Base-by-base conservation (phyloP, 192 early-diverging fungal genomes). In the Kappamyces sp. region DNA sequence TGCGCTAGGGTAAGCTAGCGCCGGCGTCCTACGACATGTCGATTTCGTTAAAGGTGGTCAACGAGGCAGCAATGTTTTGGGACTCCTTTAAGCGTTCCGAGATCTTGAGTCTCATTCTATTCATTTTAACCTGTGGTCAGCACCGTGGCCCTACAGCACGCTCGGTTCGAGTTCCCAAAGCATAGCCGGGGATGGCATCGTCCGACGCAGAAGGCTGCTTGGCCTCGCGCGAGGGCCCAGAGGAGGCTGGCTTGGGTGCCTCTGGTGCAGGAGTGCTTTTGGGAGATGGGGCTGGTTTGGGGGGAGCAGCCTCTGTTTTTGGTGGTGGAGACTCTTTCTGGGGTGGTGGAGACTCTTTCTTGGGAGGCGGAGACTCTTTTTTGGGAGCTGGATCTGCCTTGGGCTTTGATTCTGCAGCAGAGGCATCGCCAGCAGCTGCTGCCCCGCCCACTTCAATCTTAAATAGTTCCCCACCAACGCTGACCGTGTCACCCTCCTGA, bases 11-110 rank as follows among this genome's bases (percentile, higher is more conserved):
- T 15, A 43, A 49, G 15, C 9, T 14, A 32, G 15, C 0, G 22
- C n/a, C 39, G 2, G 30, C 46, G 35, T 60, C 54, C n/a, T 33
- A 81, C 79, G 65, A 87, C 96, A 99, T 99, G 70, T 99, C 96
- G 35, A 99, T 83, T 79, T 99, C 96, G 78, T 99, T 99, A 76
- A 99, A 99, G 37, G 96, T 99, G 15, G 96, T 99, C 61, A 99
- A 80, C 47, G 93, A 88, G 32, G 96, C 96, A 6, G 96, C 96
- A 45, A 83, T 91, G 72, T 93, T 86, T 78, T 99, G 96, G 47
- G 94, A 91, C 70, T 93, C 87, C 86, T 99, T 99, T 68, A 99
- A 73, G 47, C 91, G 87, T 73, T 88, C 86, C 45, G 96, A 79
- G 54, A 99, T 99, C 52, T 86, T 85, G 68, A 86, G 70, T 35